Percentiles rank a stretch among this genome's conserved stretches.
Evolutionary conservation across 2,329 filamentous ascomycete genomes (phyloP).

Genomic region (Biscogniauxia mediterranea): DNA sequence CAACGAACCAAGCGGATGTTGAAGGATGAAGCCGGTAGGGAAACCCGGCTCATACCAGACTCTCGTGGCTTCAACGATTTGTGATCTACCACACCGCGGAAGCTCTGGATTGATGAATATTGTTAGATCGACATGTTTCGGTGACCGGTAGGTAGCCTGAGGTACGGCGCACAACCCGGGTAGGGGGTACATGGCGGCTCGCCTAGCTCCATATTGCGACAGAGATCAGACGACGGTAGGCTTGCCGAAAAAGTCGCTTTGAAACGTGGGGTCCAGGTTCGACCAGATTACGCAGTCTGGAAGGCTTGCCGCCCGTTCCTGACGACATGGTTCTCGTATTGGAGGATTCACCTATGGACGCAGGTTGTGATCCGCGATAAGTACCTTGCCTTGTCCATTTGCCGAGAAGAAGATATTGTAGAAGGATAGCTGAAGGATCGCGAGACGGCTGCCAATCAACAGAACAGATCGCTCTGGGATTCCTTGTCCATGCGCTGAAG

Average conservation of each 20-base stretch:
- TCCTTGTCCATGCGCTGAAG: conserved; percentile 18
- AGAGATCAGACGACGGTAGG: conserved; percentile 5
- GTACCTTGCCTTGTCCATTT: conserved; percentile 9
- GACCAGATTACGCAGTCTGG: conserved; percentile 6
- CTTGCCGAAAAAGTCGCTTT: conserved; percentile 18
- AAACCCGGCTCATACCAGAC: conserved; percentile 5
- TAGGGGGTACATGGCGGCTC: conserved; percentile 2
- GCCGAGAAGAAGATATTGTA: not conserved
- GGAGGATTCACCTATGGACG: not conserved
- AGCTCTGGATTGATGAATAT: conserved; percentile 11
- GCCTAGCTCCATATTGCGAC: conserved; percentile 4
- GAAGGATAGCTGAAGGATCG: conserved; percentile 20
- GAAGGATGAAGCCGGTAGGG: not conserved
- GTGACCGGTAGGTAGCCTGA: conserved; percentile 2
- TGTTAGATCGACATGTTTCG: conserved; percentile 19
- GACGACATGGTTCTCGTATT: conserved; percentile 4
- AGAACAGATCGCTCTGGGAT: conserved; percentile 7
- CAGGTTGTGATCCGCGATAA: conserved; percentile 6
- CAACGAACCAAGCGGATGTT: not conserved
- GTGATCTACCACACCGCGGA: conserved; percentile 11
- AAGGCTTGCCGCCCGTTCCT: not conserved
- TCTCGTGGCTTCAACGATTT: conserved; percentile 11
- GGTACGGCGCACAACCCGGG: conserved; percentile 4
- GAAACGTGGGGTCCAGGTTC: conserved; percentile 21
- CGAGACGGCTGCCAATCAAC: conserved; percentile 20